Evolutionary conservation across 2,329 filamentous ascomycete genomes (phyloP).

Genomic region (Diaporthe ampelina): DNA sequence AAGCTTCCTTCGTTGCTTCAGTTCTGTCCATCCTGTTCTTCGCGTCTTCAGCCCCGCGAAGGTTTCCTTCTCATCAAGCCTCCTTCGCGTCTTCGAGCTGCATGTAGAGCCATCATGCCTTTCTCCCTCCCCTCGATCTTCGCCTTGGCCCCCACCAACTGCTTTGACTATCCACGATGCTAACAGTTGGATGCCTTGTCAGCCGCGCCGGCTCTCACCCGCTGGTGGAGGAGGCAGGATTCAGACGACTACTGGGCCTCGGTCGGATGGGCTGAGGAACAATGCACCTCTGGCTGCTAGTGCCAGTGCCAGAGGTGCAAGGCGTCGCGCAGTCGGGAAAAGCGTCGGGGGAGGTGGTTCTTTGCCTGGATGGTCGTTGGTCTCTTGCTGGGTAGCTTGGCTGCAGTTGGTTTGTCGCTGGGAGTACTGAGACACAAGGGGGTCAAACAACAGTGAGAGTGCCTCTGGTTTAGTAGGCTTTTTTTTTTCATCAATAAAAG

Average conservation of each 20-base stretch:
- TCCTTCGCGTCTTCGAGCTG: too few species aligned
- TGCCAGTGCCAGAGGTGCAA: slow-evolving; percentile 8
- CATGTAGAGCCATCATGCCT: too few species aligned
- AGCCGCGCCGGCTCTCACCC: neutral
- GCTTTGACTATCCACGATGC: neutral
- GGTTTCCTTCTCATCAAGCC: too few species aligned
- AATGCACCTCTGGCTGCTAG: slow-evolving; percentile 7
- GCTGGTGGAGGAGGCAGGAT: neutral
- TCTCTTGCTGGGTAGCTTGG: neutral
- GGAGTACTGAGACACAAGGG: neutral
- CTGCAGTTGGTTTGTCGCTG: neutral
- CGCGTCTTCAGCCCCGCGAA: too few species aligned
- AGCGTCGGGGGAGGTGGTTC: neutral
- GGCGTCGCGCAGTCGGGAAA: neutral
- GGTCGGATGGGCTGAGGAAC: neutral
- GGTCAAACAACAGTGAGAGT: neutral
- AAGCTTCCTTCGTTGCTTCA: too few species aligned
- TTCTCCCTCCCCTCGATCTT: too few species aligned
- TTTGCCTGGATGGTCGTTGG: neutral
- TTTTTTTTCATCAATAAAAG: too few species aligned
- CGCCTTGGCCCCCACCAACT: too few species aligned
- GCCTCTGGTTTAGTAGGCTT: too few species aligned
- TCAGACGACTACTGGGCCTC: neutral
- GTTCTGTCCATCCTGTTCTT: too few species aligned
- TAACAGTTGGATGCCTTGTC: too few species aligned